Conservation (phyloP, 192 early-diverging fungal genomes). For the Coemansia sp. region DNA sequence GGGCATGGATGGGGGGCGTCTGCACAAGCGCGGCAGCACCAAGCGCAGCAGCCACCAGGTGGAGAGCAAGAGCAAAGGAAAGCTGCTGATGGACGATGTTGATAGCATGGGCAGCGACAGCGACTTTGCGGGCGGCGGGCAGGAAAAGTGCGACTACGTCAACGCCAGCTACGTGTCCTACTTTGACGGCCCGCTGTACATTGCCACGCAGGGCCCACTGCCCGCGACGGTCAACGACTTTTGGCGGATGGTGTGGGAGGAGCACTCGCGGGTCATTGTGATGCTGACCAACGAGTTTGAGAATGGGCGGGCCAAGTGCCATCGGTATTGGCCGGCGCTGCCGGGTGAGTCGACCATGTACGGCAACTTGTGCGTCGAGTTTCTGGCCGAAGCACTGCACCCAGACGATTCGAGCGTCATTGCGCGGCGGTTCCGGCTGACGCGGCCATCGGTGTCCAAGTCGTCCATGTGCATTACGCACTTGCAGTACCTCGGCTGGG, state of each 20-base stretch:
- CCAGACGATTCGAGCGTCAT: slow-evolving; percentile 55
- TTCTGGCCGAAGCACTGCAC: slow-evolving; percentile 51
- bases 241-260: slow-evolving; percentile 89
- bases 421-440: slow-evolving; percentile 54
- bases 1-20: neutral
- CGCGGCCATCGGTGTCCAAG: slow-evolving; percentile 17
- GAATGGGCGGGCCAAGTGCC: slow-evolving; percentile 68
- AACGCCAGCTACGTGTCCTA: slow-evolving; percentile 75
- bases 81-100: slow-evolving; percentile 38
- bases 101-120: slow-evolving; percentile 6
- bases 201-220: slow-evolving; percentile 87
- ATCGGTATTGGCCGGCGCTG: slow-evolving; percentile 78
- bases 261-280: slow-evolving; percentile 69
- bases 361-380: slow-evolving; percentile 56
- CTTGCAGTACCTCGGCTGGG: slow-evolving; percentile 77
- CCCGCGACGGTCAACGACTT: slow-evolving; percentile 71
- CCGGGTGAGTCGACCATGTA: slow-evolving; percentile 41
- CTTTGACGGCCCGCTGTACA: slow-evolving; percentile 60
- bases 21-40: neutral
- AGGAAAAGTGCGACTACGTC: slow-evolving; percentile 61
- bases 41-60: slow-evolving; percentile 15
- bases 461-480: slow-evolving; percentile 55
- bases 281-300: slow-evolving; percentile 85
- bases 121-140: neutral
- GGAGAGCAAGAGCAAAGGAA: slow-evolving; percentile 38